Evolutionary conservation across 2,329 filamentous ascomycete species (phyloP).

Genomic region (Trichoderma citrinoviride): DNA sequence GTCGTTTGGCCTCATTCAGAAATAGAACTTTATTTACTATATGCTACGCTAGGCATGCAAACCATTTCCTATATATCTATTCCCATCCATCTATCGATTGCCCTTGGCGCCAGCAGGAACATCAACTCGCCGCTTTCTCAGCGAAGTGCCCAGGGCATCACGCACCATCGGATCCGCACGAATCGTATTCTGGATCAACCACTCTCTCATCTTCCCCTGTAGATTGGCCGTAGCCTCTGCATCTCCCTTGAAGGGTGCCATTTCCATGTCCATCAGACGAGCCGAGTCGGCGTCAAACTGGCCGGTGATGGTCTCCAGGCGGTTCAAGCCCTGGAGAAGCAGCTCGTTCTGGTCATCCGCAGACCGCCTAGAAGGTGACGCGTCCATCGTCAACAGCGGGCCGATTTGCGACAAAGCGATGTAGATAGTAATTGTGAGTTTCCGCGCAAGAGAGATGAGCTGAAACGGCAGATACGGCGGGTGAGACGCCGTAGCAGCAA

Average conservation of each 20-base stretch:
- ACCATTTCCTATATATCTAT: neutral
- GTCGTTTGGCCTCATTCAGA: neutral
- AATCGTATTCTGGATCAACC: constrained; percentile 83
- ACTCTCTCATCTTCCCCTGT: constrained; percentile 73
- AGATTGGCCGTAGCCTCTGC: constrained; percentile 56
- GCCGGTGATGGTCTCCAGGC: constrained; percentile 59
- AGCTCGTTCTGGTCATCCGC: constrained; percentile 47
- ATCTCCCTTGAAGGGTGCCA: constrained; percentile 78
- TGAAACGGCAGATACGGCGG: constrained; percentile 81
- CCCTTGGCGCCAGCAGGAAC: constrained; percentile 61
- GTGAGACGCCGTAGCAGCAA: constrained; percentile 42
- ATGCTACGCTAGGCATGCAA: neutral
- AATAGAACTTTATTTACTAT: neutral
- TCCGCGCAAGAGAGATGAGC: constrained; percentile 70
- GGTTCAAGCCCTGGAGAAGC: constrained; percentile 61
- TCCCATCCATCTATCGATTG: constrained; percentile 36
- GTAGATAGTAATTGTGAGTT: constrained; percentile 73
- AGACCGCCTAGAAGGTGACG: constrained; percentile 31
- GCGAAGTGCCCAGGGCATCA: constrained; percentile 68
- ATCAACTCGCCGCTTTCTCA: constrained; percentile 61
- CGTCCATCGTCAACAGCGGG: constrained; percentile 56
- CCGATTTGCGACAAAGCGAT: constrained; percentile 81
- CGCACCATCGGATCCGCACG: constrained; percentile 76
- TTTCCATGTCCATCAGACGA: constrained; percentile 71
- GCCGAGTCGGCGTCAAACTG: constrained; percentile 66